Evolutionary conservation across 2,329 filamentous ascomycete species (phyloP), one percentile per base, ranked within the genome.

Genomic region (Metarhizium brunneum): DNA sequence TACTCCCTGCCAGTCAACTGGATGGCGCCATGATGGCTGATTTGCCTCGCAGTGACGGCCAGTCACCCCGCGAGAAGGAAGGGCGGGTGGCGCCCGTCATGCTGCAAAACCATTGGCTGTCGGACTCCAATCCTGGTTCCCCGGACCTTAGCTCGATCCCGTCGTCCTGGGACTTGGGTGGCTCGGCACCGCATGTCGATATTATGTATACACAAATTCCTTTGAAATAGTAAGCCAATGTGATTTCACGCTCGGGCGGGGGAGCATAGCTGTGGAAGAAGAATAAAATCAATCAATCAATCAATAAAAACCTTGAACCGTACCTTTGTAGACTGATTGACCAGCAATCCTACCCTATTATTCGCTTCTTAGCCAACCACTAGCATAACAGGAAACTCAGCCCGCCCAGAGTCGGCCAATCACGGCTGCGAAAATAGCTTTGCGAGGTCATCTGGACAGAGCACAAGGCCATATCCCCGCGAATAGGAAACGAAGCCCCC

Each of bases 81-180:
- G 32, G 35, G 52, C 52, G 52, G 52, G 57, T 54, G 54, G 54
- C 54, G 57, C 54, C 53, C 53, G 57, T 54, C 53, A 50, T 52
- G 55, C 55, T 50, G 55, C 18, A 47, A 29, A 51, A 38, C 48
- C 36, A 55, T 57, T 58, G 55, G 57, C 43, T 30, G 49, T 45
- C 53, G 54, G 51, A 35, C 6, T 20, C 45, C n/a, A 35, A 14
- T 29, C 53, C 53, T 52, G 47, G 42, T 53, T 57, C 57, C 58
- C 53, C 57, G 53, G 35, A 25, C 29, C 30, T 43, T 51, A 45
- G 50, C 50, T 36, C 25, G 49, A 13, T 42, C 52, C 55, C 36
- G 36, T 50, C 47, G 32, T 47, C 47, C 48, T 58, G 58, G 58
- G 47, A 57, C 53, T 54, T 51, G 56, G 52, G 32, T 35, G 32